These are phyloP conservation scores for Pluteus cervinus DNA, from an alignment of 768 basidiomycete genomes.

Conservation along the genomic window DNA sequence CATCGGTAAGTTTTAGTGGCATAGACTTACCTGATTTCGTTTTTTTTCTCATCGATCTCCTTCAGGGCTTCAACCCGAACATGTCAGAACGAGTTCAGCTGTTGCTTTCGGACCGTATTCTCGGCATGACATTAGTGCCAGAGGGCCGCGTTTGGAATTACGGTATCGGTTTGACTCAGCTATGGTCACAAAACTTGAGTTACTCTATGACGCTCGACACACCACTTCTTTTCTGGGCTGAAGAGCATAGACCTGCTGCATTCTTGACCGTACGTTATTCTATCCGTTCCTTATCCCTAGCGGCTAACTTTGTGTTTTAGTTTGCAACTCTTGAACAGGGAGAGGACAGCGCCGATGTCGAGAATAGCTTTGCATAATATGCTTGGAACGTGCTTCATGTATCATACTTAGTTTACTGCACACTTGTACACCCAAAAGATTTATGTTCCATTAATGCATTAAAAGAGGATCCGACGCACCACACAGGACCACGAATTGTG, in stretches of 20 bases:
- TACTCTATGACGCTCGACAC: constrained; percentile 87
- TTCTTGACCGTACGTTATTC: constrained; percentile 74
- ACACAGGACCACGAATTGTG: no score
- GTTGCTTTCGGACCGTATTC: constrained; percentile 88
- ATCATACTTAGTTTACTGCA: no score
- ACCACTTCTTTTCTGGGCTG: constrained; percentile 94
- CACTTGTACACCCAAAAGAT: no score
- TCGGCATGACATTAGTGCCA: constrained; percentile 93
- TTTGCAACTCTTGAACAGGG: constrained; percentile 88
- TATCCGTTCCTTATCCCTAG: not conserved
- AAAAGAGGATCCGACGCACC: no score
- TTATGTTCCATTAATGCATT: no score
- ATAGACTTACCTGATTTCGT: constrained; percentile 4
- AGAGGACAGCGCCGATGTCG: constrained; percentile 92
- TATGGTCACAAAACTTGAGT: constrained; percentile 78
- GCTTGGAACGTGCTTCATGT: constrained; percentile 1
- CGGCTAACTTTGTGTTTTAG: constrained; percentile 28
- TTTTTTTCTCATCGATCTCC: no score
- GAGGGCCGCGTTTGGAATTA: constrained; percentile 98
- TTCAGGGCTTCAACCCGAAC: constrained; percentile 90
- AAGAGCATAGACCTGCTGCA: constrained; percentile 89
- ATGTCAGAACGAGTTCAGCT: constrained; percentile 97
- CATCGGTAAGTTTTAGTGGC: constrained; percentile 39
- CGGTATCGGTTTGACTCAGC: constrained; percentile 86
- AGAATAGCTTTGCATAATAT: constrained; percentile 83